phyloP scores from a whole-genome alignment of 1,139 yeast species.

The Yamadazyma conglobata region DNA sequence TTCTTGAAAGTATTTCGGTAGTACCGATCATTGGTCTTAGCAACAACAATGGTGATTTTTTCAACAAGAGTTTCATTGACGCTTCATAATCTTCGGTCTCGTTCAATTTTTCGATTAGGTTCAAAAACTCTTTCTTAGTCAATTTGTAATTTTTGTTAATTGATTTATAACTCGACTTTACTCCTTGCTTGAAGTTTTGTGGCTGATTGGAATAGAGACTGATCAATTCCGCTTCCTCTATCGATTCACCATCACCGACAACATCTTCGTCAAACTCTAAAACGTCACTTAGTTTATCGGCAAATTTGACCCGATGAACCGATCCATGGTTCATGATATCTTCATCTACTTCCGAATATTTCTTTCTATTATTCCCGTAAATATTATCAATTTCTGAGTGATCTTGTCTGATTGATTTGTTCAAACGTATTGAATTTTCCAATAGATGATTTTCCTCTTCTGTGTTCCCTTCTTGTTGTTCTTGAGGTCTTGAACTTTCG shows the following conservation, averaged over 20 bases:
- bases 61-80: constrained; percentile 64
- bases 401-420: constrained; percentile 6
- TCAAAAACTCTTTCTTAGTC: constrained; percentile 62
- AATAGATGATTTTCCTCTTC: constrained; percentile 11
- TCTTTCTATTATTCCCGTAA: constrained; percentile 10
- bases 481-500: constrained; percentile 8
- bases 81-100: constrained; percentile 64
- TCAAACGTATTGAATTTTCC: constrained; percentile 14
- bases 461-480: constrained; percentile 14
- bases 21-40: constrained; percentile 90
- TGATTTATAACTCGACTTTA: constrained; percentile 67
- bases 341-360: constrained; percentile 13
- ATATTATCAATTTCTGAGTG: constrained; percentile 9
- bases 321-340: constrained; percentile 13
- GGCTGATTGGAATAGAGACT: constrained; percentile 91
- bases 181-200: constrained; percentile 61
- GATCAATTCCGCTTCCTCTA: constrained; percentile 46
- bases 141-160: constrained; percentile 65
- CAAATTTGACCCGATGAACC: too few relatives aligned
- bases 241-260: constrained; percentile 25
- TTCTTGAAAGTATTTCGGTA: constrained; percentile 81
- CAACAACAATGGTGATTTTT: constrained; percentile 75
- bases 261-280: constrained; percentile 22
- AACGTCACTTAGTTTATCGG: constrained; percentile 12
- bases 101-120: constrained; percentile 58